Base-by-base conservation (phyloP, 23 red algal genomes). In the Cyanidioschyzon merolae region DNA sequence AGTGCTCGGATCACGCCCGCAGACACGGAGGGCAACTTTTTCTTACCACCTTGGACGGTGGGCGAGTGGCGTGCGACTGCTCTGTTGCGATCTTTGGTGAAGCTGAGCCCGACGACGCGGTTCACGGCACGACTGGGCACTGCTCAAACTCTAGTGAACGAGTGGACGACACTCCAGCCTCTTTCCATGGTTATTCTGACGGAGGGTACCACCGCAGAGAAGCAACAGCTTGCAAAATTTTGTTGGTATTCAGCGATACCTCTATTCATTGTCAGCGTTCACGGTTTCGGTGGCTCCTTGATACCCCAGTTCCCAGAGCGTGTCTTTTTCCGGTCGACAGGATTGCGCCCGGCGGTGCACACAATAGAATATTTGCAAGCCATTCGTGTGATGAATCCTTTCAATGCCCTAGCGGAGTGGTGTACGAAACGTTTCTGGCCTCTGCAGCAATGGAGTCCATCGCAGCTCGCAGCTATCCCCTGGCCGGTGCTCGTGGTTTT, bases 1-100 rank as follows among this genome's bases (percentile, higher is more conserved):
- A 85, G 71, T 26, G 24, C 40, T 37, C 50, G 57, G 16, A 40
- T 81, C 39, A 31, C 32, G 3, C 59, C 54, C 0, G 51, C 38
- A 32, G 88, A 89, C 79, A 36, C 54, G 50, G 84, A 80, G 26
- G 51, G 39, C 38, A 91, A 97, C 79, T 97, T 97, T 82, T 90
- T 97, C 41, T 57, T 95, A 32, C 84, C 40, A 21, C 41, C 57
- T n/a, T 40, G 2, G 34, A 34, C 57, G 17, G 77, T 80, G 25
- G 37, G 77, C 29, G 26, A 0, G 1, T 24, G 29, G 34, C 40
- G 85, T 24, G 77, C 85, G n/a, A 37, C 32, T 0, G 58, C 30
- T 12, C 34, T 37, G 1, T 0, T 1, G 37, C 38, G 74, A 1
- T 50, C 50, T 34, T 57, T 90, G 41, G 83, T 79, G 37, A 79